Evolutionary conservation across 495 filamentous ascomycete species (phyloP), one percentile per base, ranked within the genome.

Genomic region (Xylaria flabelliformis): DNA sequence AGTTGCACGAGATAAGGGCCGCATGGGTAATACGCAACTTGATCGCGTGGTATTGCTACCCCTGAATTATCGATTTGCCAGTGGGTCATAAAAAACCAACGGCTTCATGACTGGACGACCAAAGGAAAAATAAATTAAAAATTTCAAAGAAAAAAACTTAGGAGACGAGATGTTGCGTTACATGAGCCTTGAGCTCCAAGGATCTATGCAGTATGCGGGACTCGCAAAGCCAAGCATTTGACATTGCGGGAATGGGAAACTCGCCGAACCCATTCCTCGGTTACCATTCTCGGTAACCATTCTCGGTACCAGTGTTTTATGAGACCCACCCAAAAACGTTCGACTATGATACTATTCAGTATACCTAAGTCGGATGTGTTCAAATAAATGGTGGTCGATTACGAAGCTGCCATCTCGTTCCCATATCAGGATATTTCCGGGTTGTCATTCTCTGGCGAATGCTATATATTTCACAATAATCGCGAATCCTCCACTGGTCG

Each of bases 1-100:
- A 9, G 17, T 66, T 34, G 63, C 44, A 50, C 42, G 63, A 32
- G 42, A 65, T 65, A 64, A 46, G 21, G 39, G 15, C 41, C 21
- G 10, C n/a, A 29, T 17, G 17, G 15, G 17, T 48, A 29, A 64
- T 48, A 12, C 34, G n/a, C 42, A 34, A 50, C 26, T 12, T 24
- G 26, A 44, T 26, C 62, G 24, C 36, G 42, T 26, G 42, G 21
- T 64, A 64, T 64, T 64, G 24, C 59, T 44, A 63, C 5, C 48
- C 48, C 10, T 9, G 46, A 50, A 21, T n/a, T 41, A 41, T 41
- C 10, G 13, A 63, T 39, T 42, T 13, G 4, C 15, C n/a, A 21
- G 34, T 61, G 29, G 26, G 32, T 39, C 34, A 39, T 21, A 19
- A 19, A 61, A 61, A 0, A 21, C 13, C 2, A 7, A 7, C 17